Evolutionary conservation across 805 yeast genomes (phyloP).

Genomic region (Candida ponderosae): DNA sequence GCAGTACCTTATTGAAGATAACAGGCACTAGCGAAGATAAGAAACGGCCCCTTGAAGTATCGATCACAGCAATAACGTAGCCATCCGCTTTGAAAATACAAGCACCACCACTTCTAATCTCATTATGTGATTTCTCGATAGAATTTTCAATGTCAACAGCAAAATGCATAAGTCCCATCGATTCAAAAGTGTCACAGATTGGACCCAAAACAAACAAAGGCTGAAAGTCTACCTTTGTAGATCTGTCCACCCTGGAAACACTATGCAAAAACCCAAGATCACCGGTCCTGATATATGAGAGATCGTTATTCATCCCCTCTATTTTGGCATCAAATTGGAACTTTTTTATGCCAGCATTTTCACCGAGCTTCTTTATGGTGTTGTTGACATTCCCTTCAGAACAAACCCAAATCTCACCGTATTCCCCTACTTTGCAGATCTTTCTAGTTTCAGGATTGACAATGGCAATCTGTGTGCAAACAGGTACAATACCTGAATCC

Average conservation of each 20-base stretch:
- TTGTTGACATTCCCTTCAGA: constrained; percentile 74
- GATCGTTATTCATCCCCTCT: constrained; percentile 51
- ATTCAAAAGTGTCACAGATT: constrained; percentile 82
- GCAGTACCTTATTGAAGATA: constrained; percentile 68
- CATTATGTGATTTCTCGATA: constrained; percentile 42
- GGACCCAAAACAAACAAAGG: constrained; percentile 79
- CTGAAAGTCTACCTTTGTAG: constrained; percentile 44
- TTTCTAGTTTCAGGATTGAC: constrained; percentile 88
- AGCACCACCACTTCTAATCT: constrained; percentile 46
- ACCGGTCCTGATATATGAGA: constrained; percentile 79
- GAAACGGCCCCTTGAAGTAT: constrained; percentile 40
- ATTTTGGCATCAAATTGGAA: constrained; percentile 57
- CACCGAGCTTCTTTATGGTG: constrained; percentile 41
- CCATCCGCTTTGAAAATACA: constrained; percentile 81
- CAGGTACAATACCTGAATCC: constrained; percentile 95
- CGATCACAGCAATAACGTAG: constrained; percentile 67
- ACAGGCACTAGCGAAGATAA: constrained; percentile 77
- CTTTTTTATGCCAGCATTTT: constrained; percentile 2
- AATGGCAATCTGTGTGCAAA: constrained; percentile 86
- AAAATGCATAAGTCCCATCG: constrained; percentile 85
- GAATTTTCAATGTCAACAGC: constrained; percentile 76
- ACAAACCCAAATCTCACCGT: constrained; percentile 95
- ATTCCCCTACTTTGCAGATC: constrained; percentile 82
- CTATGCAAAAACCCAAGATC: constrained; percentile 89
- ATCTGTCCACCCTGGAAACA: constrained; percentile 40